These are phyloP conservation scores for Plantago coronopus DNA, from an alignment of 305 asterid genomes.

Conservation along the genomic window DNA sequence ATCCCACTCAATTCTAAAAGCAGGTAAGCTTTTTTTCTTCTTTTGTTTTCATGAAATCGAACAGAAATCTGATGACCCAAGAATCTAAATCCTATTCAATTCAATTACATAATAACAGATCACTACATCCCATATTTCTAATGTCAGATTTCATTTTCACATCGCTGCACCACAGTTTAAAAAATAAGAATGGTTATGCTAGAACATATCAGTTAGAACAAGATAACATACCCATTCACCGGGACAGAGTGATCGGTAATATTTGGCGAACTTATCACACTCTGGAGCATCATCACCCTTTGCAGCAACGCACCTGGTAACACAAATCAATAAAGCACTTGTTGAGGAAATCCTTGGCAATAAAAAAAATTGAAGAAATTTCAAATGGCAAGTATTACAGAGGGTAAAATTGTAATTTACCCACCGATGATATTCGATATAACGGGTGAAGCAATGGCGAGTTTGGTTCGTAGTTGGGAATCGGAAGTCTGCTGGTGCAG, in stretches of 20 bases:
- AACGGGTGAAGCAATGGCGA: slow-evolving; percentile 95
- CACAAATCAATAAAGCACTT: slow-evolving; percentile 13
- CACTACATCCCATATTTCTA: too few relatives aligned
- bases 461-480: slow-evolving; percentile 97
- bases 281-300: slow-evolving; percentile 75
- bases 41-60: too few relatives aligned
- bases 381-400: slow-evolving; percentile 11
- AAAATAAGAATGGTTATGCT: not conserved
- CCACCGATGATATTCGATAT: slow-evolving; percentile 86
- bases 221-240: slow-evolving; percentile 72
- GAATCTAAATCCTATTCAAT: too few relatives aligned
- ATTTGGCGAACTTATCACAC: slow-evolving; percentile 77
- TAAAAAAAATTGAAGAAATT: not conserved
- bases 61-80: too few relatives aligned
- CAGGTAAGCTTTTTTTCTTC: too few relatives aligned
- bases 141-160: too few relatives aligned
- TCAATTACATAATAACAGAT: too few relatives aligned
- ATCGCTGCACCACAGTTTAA: too few relatives aligned
- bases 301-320: slow-evolving; percentile 69
- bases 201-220: not conserved
- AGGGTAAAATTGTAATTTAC: slow-evolving; percentile 17
- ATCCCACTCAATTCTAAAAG: too few relatives aligned
- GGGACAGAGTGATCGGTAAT: slow-evolving; percentile 78
- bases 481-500: slow-evolving; percentile 95
- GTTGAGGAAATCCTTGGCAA: not conserved